These are phyloP conservation scores for Penicillium fuscoglaucum DNA, from an alignment of 2,329 filamentous ascomycete genomes.

Conservation along the genomic window DNA sequence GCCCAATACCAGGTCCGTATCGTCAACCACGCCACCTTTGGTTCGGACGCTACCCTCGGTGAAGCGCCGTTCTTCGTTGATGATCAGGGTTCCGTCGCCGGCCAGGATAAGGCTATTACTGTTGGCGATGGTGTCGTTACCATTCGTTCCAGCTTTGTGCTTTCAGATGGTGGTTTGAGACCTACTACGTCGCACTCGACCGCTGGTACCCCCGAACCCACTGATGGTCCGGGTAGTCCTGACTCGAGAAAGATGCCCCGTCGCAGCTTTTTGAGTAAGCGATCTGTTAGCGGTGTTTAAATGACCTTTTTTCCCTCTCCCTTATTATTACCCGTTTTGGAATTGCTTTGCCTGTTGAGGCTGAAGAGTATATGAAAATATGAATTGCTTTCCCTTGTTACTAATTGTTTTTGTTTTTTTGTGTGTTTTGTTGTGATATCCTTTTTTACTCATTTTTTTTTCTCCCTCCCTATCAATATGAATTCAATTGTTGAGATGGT, in stretches of 20 bases:
- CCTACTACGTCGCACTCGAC: conserved; percentile 41
- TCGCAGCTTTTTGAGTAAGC: conserved; percentile 50
- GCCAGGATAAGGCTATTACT: conserved; percentile 69
- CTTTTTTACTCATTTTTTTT: conserved; percentile 13
- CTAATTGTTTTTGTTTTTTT: background rate
- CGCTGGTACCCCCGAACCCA: conserved; percentile 24
- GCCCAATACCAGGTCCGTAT: conserved; percentile 82
- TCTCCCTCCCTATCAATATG: background rate
- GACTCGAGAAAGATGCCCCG: conserved; percentile 44
- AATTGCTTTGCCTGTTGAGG: background rate
- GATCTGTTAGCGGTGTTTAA: conserved; percentile 39
- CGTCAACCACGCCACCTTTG: conserved; percentile 81
- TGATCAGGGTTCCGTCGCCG: conserved; percentile 65
- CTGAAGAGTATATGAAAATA: conserved; percentile 13
- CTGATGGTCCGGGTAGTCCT: conserved; percentile 39
- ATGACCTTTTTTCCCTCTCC: background rate
- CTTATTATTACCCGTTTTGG: background rate
- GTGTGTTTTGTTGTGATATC: conserved; percentile 18
- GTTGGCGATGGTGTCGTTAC: conserved; percentile 72
- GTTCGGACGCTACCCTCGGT: conserved; percentile 78
- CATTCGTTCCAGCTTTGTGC: conserved; percentile 70
- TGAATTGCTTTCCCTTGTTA: conserved; percentile 1
- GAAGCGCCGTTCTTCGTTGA: conserved; percentile 91
- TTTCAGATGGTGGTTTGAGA: conserved; percentile 47
- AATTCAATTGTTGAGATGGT: conserved; percentile 2